phyloP scores from a whole-genome alignment of 2,329 filamentous ascomycete species.

The Aspergillus pseudonomiae region DNA sequence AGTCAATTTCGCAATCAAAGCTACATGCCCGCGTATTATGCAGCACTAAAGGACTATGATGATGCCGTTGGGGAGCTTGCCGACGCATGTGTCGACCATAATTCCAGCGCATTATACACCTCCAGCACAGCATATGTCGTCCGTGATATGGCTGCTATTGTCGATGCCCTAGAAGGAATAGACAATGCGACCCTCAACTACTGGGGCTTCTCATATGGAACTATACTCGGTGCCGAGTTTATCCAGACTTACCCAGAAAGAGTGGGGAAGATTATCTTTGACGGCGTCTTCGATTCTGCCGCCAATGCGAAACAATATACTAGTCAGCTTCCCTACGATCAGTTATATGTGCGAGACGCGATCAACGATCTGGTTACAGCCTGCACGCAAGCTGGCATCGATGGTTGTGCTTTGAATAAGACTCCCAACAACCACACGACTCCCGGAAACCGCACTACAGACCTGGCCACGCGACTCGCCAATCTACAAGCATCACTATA shows the following conservation, averaged over 20 bases:
- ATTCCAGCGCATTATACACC: conserved; percentile 6
- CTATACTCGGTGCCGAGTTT: conserved; percentile 9
- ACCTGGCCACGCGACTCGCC: not conserved
- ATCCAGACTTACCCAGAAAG: conserved; percentile 5
- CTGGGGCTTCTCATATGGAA: conserved; percentile 15
- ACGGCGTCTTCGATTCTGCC: conserved; percentile 5
- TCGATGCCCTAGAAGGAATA: conserved; percentile 5
- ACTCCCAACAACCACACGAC: not conserved
- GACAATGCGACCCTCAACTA: conserved; percentile 5
- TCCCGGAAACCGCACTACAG: not conserved
- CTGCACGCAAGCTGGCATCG: not conserved
- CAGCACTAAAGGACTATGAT: not conserved
- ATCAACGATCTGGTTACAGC: conserved; percentile 70
- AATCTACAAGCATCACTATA: not conserved
- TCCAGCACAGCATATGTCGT: conserved; percentile 10
- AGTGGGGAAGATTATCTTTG: conserved; percentile 2
- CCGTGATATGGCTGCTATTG: conserved; percentile 11
- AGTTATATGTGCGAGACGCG: conserved; percentile 4
- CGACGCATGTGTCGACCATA: not conserved
- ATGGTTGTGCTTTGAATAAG: not conserved
- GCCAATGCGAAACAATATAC: conserved; percentile 6
- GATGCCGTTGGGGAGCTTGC: not conserved
- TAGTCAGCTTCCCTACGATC: conserved; percentile 8
- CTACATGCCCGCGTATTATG: conserved; percentile 1
- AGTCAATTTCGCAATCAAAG: conserved; percentile 6